phyloP scores from a whole-genome alignment of 2,329 filamentous ascomycete species.

The Aureobasidium sp. region DNA sequence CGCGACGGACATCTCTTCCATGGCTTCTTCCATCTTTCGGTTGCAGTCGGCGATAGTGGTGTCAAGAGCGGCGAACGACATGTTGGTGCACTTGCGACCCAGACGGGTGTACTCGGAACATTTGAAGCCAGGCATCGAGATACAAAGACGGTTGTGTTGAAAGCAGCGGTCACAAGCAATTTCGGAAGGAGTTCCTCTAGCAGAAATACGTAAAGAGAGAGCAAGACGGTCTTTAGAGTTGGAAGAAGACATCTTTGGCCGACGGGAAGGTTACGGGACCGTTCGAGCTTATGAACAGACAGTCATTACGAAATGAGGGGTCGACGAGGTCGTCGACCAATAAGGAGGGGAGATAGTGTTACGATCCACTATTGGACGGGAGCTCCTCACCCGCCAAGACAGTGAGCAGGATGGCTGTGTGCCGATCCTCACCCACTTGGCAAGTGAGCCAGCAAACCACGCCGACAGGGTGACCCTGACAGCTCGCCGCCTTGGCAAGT shows the following conservation, averaged over 20 bases:
- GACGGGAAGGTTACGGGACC: too few relatives aligned
- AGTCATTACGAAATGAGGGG: too few relatives aligned
- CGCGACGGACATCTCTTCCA: background rate
- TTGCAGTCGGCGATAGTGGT: background rate
- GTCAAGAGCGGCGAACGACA: background rate
- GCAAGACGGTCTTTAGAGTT: background rate
- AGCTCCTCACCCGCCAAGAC: background rate
- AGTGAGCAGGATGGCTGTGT: background rate
- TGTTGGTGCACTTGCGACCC: background rate
- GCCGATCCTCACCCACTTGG: background rate
- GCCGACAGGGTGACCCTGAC: background rate
- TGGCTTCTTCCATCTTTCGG: background rate
- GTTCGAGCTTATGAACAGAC: too few relatives aligned
- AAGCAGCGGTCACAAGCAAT: background rate
- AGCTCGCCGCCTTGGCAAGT: background rate
- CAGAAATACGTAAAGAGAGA: background rate
- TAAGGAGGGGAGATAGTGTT: slow-evolving; percentile 2
- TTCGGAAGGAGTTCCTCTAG: background rate
- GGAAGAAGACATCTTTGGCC: background rate
- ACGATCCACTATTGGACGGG: background rate
- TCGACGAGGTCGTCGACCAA: too few relatives aligned
- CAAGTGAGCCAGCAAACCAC: background rate
- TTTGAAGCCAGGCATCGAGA: background rate
- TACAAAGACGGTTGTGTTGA: background rate
- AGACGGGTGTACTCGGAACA: background rate